Percentiles rank a stretch among this genome's conserved stretches.
phyloP scores from a whole-genome alignment of 352 stramenopile species.

The Thraustochytrium striatum region DNA sequence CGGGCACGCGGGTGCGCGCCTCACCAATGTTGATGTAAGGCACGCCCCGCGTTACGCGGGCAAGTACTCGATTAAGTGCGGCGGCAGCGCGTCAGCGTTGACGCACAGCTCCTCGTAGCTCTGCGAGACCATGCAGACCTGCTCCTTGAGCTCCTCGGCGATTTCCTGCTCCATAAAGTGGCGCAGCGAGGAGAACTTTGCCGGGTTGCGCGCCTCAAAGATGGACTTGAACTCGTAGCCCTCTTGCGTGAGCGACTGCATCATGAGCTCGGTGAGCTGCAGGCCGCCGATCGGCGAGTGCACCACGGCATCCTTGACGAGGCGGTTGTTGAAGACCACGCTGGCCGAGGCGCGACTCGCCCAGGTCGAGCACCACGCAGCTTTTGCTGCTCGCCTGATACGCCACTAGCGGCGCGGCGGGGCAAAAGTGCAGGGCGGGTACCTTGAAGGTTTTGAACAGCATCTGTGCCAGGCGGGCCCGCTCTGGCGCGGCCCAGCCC shows the following conservation, averaged over 20 bases:
- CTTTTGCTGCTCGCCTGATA: conserved; percentile 16
- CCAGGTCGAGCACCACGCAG: conserved; percentile 42
- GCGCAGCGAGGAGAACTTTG: conserved; percentile 10
- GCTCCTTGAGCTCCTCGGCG: conserved; percentile 37
- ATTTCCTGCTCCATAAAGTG: conserved; percentile 45
- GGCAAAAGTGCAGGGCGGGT: conserved; percentile 38
- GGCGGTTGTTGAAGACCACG: conserved; percentile 41
- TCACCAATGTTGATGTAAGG: conserved; percentile 37
- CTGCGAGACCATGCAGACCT: conserved; percentile 23
- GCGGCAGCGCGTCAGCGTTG: neutral
- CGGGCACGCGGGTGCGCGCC: conserved; percentile 16
- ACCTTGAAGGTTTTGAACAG: conserved; percentile 9
- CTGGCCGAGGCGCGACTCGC: conserved; percentile 44
- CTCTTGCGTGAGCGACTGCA: conserved; percentile 48
- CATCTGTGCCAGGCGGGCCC: neutral
- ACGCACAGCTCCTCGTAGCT: conserved; percentile 20
- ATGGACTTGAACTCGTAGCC: conserved; percentile 48
- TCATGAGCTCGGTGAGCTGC: conserved; percentile 49
- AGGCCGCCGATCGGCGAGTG: conserved; percentile 42
- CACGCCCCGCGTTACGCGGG: conserved; percentile 6
- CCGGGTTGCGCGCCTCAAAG: conserved; percentile 42
- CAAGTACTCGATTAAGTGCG: conserved; percentile 23
- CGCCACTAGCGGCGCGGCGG: conserved; percentile 31
- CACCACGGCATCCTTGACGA: conserved; percentile 33
- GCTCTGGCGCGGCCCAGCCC: conserved; percentile 8